Base-by-base conservation (phyloP, 257 asterid genomes). In the Solanum tarapatanum region DNA sequence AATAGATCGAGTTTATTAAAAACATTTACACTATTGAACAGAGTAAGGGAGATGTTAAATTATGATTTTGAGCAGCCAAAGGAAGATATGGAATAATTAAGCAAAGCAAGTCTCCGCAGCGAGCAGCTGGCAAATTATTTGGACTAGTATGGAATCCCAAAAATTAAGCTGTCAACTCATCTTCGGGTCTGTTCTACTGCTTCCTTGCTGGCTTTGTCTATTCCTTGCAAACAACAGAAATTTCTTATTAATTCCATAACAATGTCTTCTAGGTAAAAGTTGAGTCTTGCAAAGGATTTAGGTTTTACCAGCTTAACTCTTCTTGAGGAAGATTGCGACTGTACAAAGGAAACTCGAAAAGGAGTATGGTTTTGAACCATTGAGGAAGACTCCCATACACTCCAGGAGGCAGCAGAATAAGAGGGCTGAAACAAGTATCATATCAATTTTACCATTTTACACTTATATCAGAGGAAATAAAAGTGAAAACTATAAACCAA, bases 301-400 rank as follows among this genome's bases (percentile, higher is more conserved):
- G 36, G 45, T 75, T 90, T 87, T 92, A 97, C 99, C 98, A 95
- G 95, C 87, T 92, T 74, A 73, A n/a, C 80, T 85, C 92, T 88
- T 92, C 96, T 87, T 62, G 94, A 60, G 98, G 94, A 73, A 97
- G 94, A 89, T 87, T 89, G 79, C 94, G 98, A 90, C 91, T 97
- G 87, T 97, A 97, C 68, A 97, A 86, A 84, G 99, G 99, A 86
- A 95, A 92, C 93, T 97, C 99, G 17, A 97, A 94, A 58, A 97
- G 92, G 89, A 96, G 92, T 7, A 91, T 84, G 58, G 93, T 48
- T 89, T 95, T 95, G 88, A 96, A 87, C 98, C 98, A 97, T 23
- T 87, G 86, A 7, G 99, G 99, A 87, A 94, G 87, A 37, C 87
- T 89, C 43, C 94, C 99, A 23, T 95, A 96, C n/a, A 97, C 39